Evolutionary conservation across 495 filamentous ascomycete species (phyloP).

Genomic region (Penicillium steckii): DNA sequence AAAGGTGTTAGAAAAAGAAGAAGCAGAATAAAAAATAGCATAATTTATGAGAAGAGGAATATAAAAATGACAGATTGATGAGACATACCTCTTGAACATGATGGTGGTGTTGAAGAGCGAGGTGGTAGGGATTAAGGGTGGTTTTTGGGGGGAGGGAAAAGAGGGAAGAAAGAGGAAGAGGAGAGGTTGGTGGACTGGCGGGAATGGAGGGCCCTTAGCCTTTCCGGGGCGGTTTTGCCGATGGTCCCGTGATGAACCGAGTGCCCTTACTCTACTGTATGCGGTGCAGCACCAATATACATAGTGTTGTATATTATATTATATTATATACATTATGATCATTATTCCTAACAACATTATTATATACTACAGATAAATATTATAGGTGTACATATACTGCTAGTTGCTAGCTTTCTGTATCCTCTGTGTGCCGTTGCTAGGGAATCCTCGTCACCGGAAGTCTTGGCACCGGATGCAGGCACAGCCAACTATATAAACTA

Average conservation of each 20-base stretch:
- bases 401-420: too few relatives aligned
- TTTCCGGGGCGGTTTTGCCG: slow-evolving; percentile 52
- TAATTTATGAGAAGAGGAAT: too few relatives aligned
- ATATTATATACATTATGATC: background rate
- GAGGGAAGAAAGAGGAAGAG: slow-evolving; percentile 38
- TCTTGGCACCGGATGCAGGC: slow-evolving; percentile 44
- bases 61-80: too few relatives aligned
- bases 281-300: too few relatives aligned
- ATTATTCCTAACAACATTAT: background rate
- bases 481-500: slow-evolving; percentile 9
- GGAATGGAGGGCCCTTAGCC: slow-evolving; percentile 43
- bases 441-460: slow-evolving; percentile 38
- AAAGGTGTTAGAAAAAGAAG: slow-evolving; percentile 42
- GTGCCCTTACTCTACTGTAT: slow-evolving; percentile 5
- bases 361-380: too few relatives aligned
- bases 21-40: too few relatives aligned
- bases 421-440: slow-evolving; percentile 20
- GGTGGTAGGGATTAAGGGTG: slow-evolving; percentile 35
- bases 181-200: slow-evolving; percentile 43
- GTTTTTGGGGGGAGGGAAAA: slow-evolving; percentile 35
- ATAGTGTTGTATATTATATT: too few relatives aligned
- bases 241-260: slow-evolving; percentile 53
- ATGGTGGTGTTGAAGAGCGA: slow-evolving; percentile 57
- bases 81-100: slow-evolving; percentile 86
- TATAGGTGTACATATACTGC: too few relatives aligned